phyloP scores from a whole-genome alignment of 306 rosid species.

The Malus fusca region DNA sequence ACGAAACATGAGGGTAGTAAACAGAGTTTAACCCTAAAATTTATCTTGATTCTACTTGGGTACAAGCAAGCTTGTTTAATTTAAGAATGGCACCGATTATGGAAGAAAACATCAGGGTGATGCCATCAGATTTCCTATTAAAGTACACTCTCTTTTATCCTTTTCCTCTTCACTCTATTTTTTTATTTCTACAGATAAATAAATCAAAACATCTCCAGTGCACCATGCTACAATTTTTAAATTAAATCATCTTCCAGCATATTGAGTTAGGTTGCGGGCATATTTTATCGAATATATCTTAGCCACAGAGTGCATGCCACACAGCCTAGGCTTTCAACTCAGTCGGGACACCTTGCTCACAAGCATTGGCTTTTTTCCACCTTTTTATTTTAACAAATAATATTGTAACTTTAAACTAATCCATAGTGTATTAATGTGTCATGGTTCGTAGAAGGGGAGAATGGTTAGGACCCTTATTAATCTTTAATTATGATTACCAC shows the following conservation, averaged over 20 bases:
- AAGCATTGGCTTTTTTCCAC: conserved; percentile 18
- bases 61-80: background rate
- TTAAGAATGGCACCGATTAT: background rate
- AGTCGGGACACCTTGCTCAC: conserved; percentile 27
- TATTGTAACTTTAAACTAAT: background rate
- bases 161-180: background rate
- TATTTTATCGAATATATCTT: conserved; percentile 35
- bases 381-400: background rate
- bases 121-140: background rate
- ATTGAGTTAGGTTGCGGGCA: conserved; percentile 48
- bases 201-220: background rate
- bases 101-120: background rate
- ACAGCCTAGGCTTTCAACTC: background rate
- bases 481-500: background rate
- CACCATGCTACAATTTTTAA: background rate
- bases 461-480: background rate
- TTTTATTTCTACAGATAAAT: background rate
- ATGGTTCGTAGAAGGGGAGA: conserved; percentile 2
- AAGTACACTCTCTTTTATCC: background rate
- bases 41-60: background rate
- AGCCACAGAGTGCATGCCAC: conserved; percentile 29
- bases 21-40: too few species aligned
- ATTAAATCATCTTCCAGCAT: conserved; percentile 1
- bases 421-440: background rate
- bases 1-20: too few species aligned